Evolutionary conservation across 345 rosid species (phyloP).

Genomic region (Cardiospermum halicacabum): DNA sequence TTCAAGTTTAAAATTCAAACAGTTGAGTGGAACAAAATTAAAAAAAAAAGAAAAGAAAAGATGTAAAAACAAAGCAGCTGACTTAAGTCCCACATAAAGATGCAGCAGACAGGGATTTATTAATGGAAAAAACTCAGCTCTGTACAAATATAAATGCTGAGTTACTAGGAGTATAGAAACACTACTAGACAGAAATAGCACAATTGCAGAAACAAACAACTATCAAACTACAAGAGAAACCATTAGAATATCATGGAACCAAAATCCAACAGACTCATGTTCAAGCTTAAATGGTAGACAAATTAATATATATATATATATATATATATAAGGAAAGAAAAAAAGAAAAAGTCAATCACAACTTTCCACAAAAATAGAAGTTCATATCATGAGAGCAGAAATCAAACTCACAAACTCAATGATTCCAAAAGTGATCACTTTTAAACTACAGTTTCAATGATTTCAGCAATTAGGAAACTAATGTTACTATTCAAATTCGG

Average conservation of each 20-base stretch:
- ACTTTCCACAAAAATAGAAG: not conserved
- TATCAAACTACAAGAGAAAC: not conserved
- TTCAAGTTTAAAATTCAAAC: not conserved
- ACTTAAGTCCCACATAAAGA: not conserved
- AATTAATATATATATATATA: no score
- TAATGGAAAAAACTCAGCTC: not conserved
- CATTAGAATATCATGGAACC: not conserved
- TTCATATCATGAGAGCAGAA: not conserved
- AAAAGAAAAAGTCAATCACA: slow-evolving; percentile 2
- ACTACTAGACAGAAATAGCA: not conserved
- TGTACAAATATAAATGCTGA: not conserved
- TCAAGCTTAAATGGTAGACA: not conserved
- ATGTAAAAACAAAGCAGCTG: not conserved
- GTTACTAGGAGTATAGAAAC: not conserved
- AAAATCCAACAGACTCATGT: not conserved
- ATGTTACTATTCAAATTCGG: not conserved
- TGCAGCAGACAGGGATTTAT: not conserved
- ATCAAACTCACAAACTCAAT: not conserved
- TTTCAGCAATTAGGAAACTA: not conserved
- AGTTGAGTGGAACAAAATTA: not conserved
- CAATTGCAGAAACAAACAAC: not conserved
- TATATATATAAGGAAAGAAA: no score
- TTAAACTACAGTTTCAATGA: not conserved
- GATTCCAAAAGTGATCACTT: not conserved
- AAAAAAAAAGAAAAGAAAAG: no score